These are phyloP conservation scores for Chytridiales sp. DNA, from an alignment of 371 early-diverging fungal genomes.

Conservation along the genomic window DNA sequence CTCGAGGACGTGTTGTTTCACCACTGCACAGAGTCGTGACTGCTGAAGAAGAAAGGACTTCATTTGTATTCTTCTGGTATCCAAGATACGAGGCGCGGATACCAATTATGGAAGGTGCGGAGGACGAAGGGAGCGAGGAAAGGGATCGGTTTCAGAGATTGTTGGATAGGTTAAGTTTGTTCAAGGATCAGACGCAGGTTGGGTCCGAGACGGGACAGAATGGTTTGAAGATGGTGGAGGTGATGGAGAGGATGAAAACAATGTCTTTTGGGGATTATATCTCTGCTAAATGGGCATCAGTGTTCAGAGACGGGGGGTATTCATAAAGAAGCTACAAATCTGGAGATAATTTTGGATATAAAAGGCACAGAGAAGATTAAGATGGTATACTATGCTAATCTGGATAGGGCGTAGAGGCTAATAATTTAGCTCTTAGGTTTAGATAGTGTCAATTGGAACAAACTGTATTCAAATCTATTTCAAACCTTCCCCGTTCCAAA, in stretches of 20 bases:
- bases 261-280: slow-evolving; percentile 42
- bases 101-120: slow-evolving; percentile 4
- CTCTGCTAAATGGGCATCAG: slow-evolving; percentile 39
- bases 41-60: slow-evolving; percentile 36
- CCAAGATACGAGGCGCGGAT: slow-evolving; percentile 34
- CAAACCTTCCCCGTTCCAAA: slow-evolving; percentile 16
- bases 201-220: not conserved
- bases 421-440: no score
- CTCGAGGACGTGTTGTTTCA: slow-evolving; percentile 47
- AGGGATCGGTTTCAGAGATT: no score
- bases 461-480: no score
- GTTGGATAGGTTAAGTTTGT: slow-evolving; percentile 28
- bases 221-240: no score
- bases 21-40: slow-evolving; percentile 58
- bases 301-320: no score
- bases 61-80: slow-evolving; percentile 43
- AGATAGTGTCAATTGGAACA: no score
- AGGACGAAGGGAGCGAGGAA: not conserved
- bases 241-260: slow-evolving; percentile 7
- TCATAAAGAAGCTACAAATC: no score
- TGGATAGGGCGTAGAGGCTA: no score
- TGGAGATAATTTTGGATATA: no score
- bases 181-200: slow-evolving; percentile 24
- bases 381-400: no score
- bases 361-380: no score